phyloP scores from a whole-genome alignment of 1,139 yeast species.

The Groenewaldozyma auringiensis region DNA sequence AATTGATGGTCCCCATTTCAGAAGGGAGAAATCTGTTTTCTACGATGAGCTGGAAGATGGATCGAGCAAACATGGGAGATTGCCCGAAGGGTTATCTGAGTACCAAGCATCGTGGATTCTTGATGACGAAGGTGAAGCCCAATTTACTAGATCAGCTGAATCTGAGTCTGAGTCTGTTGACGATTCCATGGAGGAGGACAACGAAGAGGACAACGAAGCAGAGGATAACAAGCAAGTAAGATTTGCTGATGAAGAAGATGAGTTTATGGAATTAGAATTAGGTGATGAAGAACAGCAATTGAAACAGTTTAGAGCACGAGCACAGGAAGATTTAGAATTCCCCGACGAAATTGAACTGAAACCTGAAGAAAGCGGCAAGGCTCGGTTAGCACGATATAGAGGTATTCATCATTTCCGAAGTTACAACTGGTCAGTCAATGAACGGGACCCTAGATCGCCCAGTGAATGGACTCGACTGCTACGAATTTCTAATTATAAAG shows the following conservation, averaged over 20 bases:
- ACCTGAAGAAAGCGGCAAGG: slow-evolving; percentile 69
- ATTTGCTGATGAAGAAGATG: slow-evolving; percentile 40
- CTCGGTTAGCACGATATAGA: slow-evolving; percentile 67
- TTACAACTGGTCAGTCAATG: slow-evolving; percentile 85
- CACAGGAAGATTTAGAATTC: slow-evolving; percentile 80
- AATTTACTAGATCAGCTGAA: slow-evolving; percentile 45
- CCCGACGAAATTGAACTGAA: slow-evolving; percentile 90
- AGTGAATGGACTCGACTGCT: slow-evolving; percentile 67
- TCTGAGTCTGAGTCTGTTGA: slow-evolving; percentile 35
- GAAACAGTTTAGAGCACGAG: slow-evolving; percentile 57
- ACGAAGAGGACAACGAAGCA: slow-evolving; percentile 2
- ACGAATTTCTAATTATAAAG: slow-evolving; percentile 69
- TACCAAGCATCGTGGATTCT: slow-evolving; percentile 92
- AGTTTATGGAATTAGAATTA: slow-evolving; percentile 64
- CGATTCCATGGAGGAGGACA: slow-evolving; percentile 10
- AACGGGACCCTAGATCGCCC: slow-evolving; percentile 69
- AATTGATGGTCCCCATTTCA: slow-evolving; percentile 61
- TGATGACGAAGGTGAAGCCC: slow-evolving; percentile 36
- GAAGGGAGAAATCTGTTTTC: slow-evolving; percentile 33
- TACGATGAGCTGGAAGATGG: slow-evolving; percentile 20
- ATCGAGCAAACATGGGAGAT: slow-evolving; percentile 34
- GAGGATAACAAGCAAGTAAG: neutral
- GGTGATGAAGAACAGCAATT: slow-evolving; percentile 83
- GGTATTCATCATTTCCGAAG: slow-evolving; percentile 78
- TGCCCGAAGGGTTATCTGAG: slow-evolving; percentile 87